These are phyloP conservation scores for Aspergillus hancockii DNA, from an alignment of 495 filamentous ascomycete species.

Conservation along the genomic window DNA sequence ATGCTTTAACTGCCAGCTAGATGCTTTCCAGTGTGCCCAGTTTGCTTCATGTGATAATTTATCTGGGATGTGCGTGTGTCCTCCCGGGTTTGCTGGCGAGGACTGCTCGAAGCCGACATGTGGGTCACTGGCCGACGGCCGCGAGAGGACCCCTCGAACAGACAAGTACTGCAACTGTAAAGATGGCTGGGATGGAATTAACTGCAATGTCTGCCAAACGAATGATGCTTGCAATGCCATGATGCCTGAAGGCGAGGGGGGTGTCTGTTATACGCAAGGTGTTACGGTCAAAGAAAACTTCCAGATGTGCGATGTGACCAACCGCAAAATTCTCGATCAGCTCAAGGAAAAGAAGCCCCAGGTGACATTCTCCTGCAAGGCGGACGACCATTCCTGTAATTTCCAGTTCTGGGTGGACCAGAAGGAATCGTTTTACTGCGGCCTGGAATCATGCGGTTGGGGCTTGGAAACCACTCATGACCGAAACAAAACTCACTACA, in stretches of 20 bases:
- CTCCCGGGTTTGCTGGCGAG: slow-evolving; percentile 87
- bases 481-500: slow-evolving; percentile 80
- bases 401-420: slow-evolving; percentile 99
- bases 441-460: slow-evolving; percentile 77
- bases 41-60: slow-evolving; percentile 81
- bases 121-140: slow-evolving; percentile 79
- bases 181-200: slow-evolving; percentile 96
- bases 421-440: slow-evolving; percentile 94
- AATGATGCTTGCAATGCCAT: slow-evolving; percentile 81
- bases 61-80: slow-evolving; percentile 89
- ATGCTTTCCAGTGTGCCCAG: slow-evolving; percentile 86
- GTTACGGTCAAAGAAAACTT: slow-evolving; percentile 91
- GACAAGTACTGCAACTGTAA: slow-evolving; percentile 77
- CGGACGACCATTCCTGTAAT: slow-evolving; percentile 71
- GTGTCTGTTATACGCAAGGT: slow-evolving; percentile 89
- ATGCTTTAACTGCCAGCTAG: slow-evolving; percentile 96
- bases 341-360: slow-evolving; percentile 82
- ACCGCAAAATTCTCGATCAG: slow-evolving; percentile 84
- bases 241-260: slow-evolving; percentile 75
- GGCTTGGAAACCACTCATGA: slow-evolving; percentile 63
- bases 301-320: slow-evolving; percentile 98
- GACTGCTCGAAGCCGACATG: slow-evolving; percentile 88
- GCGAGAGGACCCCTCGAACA: slow-evolving; percentile 68
- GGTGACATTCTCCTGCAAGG: slow-evolving; percentile 89
- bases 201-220: slow-evolving; percentile 93